Conservation (phyloP, 768 basidiomycete species). For the Lentinula lateritia region DNA sequence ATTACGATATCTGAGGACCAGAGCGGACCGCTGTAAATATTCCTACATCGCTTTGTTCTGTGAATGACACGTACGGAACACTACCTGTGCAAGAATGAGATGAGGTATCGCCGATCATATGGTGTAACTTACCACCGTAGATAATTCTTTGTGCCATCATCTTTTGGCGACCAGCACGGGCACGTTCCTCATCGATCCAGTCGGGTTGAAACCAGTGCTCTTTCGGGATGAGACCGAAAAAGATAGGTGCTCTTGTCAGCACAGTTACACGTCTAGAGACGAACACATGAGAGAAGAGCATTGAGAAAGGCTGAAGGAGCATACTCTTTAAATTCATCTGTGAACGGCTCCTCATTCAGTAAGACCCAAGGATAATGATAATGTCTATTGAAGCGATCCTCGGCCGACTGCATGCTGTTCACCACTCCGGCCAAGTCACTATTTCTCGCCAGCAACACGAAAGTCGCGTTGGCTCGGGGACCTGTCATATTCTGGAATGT, state of each 20-base stretch:
- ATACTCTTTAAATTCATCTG: constrained; percentile 64
- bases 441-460: constrained; percentile 68
- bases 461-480: constrained; percentile 66
- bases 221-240: constrained; percentile 66
- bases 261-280: constrained; percentile 39
- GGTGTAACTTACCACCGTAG: constrained; percentile 42
- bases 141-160: constrained; percentile 62
- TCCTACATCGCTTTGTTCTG: not conserved
- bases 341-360: constrained; percentile 77
- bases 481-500: constrained; percentile 1
- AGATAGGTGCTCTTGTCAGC: constrained; percentile 52
- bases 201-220: constrained; percentile 80
- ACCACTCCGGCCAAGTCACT: constrained; percentile 46
- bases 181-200: constrained; percentile 73
- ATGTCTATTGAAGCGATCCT: constrained; percentile 79
- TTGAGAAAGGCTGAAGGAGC: constrained; percentile 7
- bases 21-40: not conserved
- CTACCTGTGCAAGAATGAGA: constrained; percentile 43
- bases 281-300: not conserved
- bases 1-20: constrained; percentile 64
- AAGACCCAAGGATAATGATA: constrained; percentile 80
- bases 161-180: constrained; percentile 49
- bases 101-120: not conserved
- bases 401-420: constrained; percentile 60
- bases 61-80: constrained; percentile 49